phyloP scores from a whole-genome alignment of 2,329 filamentous ascomycete species.

The Zasmidium cellare region DNA sequence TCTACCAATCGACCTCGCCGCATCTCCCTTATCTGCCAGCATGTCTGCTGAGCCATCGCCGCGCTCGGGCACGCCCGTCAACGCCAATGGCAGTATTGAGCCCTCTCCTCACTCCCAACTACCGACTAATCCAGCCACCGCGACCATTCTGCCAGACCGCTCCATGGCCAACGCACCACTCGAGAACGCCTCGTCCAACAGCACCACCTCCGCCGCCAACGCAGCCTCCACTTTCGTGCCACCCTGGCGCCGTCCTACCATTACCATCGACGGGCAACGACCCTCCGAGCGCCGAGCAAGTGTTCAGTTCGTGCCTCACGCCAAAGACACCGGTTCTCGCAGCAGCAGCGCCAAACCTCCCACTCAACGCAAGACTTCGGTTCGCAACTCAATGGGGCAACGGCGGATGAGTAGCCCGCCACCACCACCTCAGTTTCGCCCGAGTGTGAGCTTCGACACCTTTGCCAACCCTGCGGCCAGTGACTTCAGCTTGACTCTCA shows the following conservation, averaged over 20 bases:
- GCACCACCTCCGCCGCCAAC: slow-evolving; percentile 9
- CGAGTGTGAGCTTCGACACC: slow-evolving; percentile 73
- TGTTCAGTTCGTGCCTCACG: slow-evolving; percentile 39
- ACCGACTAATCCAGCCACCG: slow-evolving; percentile 8
- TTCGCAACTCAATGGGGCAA: slow-evolving; percentile 12
- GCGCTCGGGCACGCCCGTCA: slow-evolving; percentile 20
- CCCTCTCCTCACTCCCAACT: slow-evolving; percentile 17
- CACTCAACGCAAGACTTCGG: slow-evolving; percentile 12
- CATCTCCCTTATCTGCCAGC: neutral
- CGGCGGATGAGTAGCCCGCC: slow-evolving; percentile 34
- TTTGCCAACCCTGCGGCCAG: slow-evolving; percentile 67
- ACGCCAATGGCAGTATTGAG: slow-evolving; percentile 4
- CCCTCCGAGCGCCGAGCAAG: slow-evolving; percentile 30
- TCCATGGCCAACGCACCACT: slow-evolving; percentile 25
- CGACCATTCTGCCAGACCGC: slow-evolving; percentile 26
- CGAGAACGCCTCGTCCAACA: slow-evolving; percentile 14
- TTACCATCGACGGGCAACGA: slow-evolving; percentile 22
- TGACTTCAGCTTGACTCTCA: slow-evolving; percentile 77
- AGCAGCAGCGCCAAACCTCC: slow-evolving; percentile 32
- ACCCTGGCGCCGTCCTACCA: slow-evolving; percentile 34
- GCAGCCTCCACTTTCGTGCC: slow-evolving; percentile 27
- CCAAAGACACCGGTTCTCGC: slow-evolving; percentile 26
- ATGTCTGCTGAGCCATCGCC: slow-evolving; percentile 22
- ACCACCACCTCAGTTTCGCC: slow-evolving; percentile 56
- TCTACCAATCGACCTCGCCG: neutral